These are phyloP conservation scores for Hericium coralloides DNA, from an alignment of 768 basidiomycete species.

Conservation along the genomic window DNA sequence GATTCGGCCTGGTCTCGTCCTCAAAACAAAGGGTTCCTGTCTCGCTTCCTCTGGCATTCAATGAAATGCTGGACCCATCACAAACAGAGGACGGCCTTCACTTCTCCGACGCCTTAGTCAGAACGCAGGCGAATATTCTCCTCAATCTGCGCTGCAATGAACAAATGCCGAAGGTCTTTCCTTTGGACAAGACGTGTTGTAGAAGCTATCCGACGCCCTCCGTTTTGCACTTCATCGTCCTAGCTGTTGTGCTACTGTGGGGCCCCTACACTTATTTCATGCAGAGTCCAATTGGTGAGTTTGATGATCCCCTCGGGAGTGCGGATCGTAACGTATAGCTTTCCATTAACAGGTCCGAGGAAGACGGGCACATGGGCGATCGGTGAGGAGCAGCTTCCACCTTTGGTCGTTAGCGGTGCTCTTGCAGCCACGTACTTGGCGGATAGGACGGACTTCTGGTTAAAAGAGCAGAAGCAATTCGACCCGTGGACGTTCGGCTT, in stretches of 20 bases:
- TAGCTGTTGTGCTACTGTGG: slow-evolving; percentile 37
- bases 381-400: slow-evolving; percentile 33
- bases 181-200: slow-evolving; percentile 75
- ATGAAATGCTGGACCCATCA: slow-evolving; percentile 62
- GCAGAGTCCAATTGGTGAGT: slow-evolving; percentile 14
- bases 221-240: slow-evolving; percentile 42
- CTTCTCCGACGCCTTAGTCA: slow-evolving; percentile 53
- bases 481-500: slow-evolving; percentile 57
- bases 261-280: slow-evolving; percentile 42
- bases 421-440: slow-evolving; percentile 66
- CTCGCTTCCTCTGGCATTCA: slow-evolving; percentile 71
- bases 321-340: too few species aligned
- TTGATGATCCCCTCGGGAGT: too few species aligned
- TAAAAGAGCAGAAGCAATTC: slow-evolving; percentile 86
- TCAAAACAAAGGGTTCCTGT: slow-evolving; percentile 19
- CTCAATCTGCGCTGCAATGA: slow-evolving; percentile 80
- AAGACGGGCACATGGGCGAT: slow-evolving; percentile 17
- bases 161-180: slow-evolving; percentile 47
- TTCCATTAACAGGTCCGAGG: too few species aligned
- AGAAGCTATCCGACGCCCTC: slow-evolving; percentile 64
- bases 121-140: slow-evolving; percentile 66
- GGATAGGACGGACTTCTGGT: slow-evolving; percentile 81
- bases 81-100: slow-evolving; percentile 84
- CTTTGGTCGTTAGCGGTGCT: slow-evolving; percentile 56
- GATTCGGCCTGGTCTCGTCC: neutral